Base-by-base conservation (phyloP, 2,329 filamentous ascomycete genomes). In the Fusarium citri region DNA sequence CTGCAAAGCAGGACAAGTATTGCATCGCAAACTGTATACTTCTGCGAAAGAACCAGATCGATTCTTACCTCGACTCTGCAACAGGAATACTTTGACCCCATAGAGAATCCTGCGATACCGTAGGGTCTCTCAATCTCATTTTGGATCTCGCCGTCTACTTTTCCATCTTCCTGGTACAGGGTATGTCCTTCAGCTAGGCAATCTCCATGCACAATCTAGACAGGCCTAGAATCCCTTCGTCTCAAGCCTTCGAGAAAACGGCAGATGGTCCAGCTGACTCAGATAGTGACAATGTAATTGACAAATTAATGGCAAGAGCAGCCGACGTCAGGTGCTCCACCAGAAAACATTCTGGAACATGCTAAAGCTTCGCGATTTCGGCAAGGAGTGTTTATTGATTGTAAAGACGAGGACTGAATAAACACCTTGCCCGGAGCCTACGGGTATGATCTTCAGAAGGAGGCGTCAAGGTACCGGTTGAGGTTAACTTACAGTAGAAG, bases 401-500 rank as follows among this genome's bases (percentile, higher is more conserved):
- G 34, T n/a, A 53, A 11, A 42, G n/a, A 16, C n/a, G 37, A 12
- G 12, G 34, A 41, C n/a, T 6, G 20, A 41, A 37, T 45, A 18
- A 18, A 15, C 14, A 49, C 14, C 31, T 40, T 28, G 23, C 23
- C 43, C 22, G 23, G 25, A 50, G 37, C 25, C 30, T 61, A 14
- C 25, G 30, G 55, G 51, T 41, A 7, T 23, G 45, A 58, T 49
- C 55, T 45, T 49, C 61, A 66, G 28, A 53, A 34, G 55, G 61
- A 55, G 25, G 31, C 16, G 34, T 43, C 23, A 37, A 43, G 51
- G 31, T 59, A 50, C 55, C 34, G 20, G 26, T 30, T 37, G 34
- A 65, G 28, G n/a, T 60, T 45, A 51, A 43, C 34, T 43, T 54
- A 59, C 62, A 48, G 34, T 42, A 43, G 53, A 55, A 54, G 54